These are phyloP conservation scores for Vararia minispora DNA, from an alignment of 768 basidiomycete species.

Conservation along the genomic window DNA sequence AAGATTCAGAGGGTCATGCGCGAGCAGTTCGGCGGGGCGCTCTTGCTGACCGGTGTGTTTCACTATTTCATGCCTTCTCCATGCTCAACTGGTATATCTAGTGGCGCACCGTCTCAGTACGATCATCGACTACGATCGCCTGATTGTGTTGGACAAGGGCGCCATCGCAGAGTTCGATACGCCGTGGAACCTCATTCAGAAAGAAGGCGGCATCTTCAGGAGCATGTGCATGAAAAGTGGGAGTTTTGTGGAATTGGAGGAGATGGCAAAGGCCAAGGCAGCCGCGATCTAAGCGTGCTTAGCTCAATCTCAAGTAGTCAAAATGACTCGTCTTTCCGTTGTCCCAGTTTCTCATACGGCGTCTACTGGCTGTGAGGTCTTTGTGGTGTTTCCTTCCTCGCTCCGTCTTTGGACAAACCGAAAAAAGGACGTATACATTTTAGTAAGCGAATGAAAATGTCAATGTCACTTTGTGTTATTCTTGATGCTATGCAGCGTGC, in stretches of 20 bases:
- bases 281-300: no score
- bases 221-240: slow-evolving; percentile 53
- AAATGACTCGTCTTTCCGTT: no score
- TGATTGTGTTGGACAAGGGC: slow-evolving; percentile 74
- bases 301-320: no score
- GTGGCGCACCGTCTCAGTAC: slow-evolving; percentile 70
- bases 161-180: slow-evolving; percentile 37
- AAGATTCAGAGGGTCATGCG: slow-evolving; percentile 86
- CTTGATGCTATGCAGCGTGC: no score
- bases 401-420: no score
- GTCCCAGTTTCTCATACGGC: no score
- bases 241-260: slow-evolving; percentile 49
- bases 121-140: slow-evolving; percentile 70
- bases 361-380: no score
- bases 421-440: no score
- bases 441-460: no score
- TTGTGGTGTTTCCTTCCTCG: no score
- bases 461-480: no score
- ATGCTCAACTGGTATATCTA: slow-evolving; percentile 16
- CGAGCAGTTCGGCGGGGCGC: slow-evolving; percentile 68
- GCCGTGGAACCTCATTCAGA: slow-evolving; percentile 35
- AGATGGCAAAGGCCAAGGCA: slow-evolving; percentile 36
- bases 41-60: slow-evolving; percentile 59
- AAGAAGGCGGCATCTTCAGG: slow-evolving; percentile 36
- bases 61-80: slow-evolving; percentile 4